phyloP scores from a whole-genome alignment of 352 stramenopile genomes.

The Phytophthora vignae region DNA sequence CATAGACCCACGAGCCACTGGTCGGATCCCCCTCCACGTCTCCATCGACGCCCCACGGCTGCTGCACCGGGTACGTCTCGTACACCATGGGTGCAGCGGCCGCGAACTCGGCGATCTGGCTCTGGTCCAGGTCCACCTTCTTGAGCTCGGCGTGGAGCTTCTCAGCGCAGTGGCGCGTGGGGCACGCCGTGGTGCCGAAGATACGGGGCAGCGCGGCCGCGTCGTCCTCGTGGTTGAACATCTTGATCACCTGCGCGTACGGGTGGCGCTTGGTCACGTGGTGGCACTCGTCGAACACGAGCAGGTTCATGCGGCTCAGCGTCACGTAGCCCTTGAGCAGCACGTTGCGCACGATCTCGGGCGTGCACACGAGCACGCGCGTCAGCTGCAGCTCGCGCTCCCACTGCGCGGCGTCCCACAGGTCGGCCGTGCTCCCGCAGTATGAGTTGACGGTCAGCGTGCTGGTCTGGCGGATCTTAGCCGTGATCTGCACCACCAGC shows the following conservation, averaged over 20 bases:
- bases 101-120: slow-evolving; percentile 68
- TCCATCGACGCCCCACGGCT: slow-evolving; percentile 29
- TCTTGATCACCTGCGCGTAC: slow-evolving; percentile 89
- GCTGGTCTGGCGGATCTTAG: slow-evolving; percentile 73
- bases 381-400: slow-evolving; percentile 57
- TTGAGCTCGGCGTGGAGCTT: slow-evolving; percentile 77
- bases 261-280: slow-evolving; percentile 90
- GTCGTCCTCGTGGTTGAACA: slow-evolving; percentile 63
- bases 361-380: slow-evolving; percentile 88
- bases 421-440: slow-evolving; percentile 55
- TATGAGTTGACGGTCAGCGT: slow-evolving; percentile 67
- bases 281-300: slow-evolving; percentile 93
- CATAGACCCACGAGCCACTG: slow-evolving; percentile 38
- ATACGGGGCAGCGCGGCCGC: slow-evolving; percentile 61
- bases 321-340: slow-evolving; percentile 87
- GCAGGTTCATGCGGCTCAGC: slow-evolving; percentile 80
- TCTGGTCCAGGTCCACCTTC: slow-evolving; percentile 67
- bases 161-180: slow-evolving; percentile 74
- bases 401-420: slow-evolving; percentile 78
- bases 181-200: slow-evolving; percentile 87
- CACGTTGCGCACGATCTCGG: slow-evolving; percentile 86
- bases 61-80: slow-evolving; percentile 60
- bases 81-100: slow-evolving; percentile 73
- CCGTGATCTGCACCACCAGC: slow-evolving; percentile 80
- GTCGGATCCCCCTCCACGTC: slow-evolving; percentile 21